A percentile compares a stretch with the other conserved stretches of the same genome.
Evolutionary conservation across 805 yeast genomes (phyloP).

Genomic region (Yamadazyma sp.): DNA sequence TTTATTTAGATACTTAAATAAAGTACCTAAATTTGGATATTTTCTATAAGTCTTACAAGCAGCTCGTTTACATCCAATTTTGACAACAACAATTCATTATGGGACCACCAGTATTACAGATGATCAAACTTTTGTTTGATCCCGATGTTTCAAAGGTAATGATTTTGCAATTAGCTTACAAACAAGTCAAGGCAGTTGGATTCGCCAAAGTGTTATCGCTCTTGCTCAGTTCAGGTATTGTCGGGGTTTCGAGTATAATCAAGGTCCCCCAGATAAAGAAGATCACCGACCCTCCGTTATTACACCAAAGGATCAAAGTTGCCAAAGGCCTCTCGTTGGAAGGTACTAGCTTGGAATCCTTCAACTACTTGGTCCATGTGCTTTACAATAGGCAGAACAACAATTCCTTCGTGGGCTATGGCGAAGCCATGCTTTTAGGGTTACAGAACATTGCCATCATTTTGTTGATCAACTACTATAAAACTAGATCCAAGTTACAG

Average conservation of each 20-base stretch:
- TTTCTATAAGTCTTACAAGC: no score
- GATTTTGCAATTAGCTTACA: conserved; percentile 36
- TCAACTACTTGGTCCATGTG: conserved; percentile 39
- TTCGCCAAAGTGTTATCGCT: conserved; percentile 33
- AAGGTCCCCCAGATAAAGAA: conserved; percentile 43
- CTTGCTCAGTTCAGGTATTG: conserved; percentile 33
- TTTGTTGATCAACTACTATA: conserved; percentile 35
- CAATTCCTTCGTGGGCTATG: conserved; percentile 38
- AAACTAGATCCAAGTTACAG: conserved; percentile 21
- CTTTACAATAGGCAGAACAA: conserved; percentile 36
- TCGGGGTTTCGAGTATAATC: conserved; percentile 38
- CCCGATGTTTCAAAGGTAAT: conserved; percentile 41
- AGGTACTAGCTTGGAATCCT: conserved; percentile 36
- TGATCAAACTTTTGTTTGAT: conserved; percentile 35
- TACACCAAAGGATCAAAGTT: conserved; percentile 27
- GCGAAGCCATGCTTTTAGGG: conserved; percentile 40
- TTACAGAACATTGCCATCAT: conserved; percentile 39
- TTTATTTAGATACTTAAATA: background rate
- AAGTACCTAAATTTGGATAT: no score
- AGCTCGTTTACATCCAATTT: background rate
- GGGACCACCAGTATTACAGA: conserved; percentile 28
- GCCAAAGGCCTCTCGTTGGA: conserved; percentile 39
- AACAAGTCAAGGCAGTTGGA: conserved; percentile 35
- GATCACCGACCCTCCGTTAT: conserved; percentile 27
- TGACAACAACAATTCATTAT: conserved; percentile 10